Percentiles rank a stretch among this genome's conserved stretches.
Conservation (phyloP, 305 asterid genomes). For the Ajuga reptans region DNA sequence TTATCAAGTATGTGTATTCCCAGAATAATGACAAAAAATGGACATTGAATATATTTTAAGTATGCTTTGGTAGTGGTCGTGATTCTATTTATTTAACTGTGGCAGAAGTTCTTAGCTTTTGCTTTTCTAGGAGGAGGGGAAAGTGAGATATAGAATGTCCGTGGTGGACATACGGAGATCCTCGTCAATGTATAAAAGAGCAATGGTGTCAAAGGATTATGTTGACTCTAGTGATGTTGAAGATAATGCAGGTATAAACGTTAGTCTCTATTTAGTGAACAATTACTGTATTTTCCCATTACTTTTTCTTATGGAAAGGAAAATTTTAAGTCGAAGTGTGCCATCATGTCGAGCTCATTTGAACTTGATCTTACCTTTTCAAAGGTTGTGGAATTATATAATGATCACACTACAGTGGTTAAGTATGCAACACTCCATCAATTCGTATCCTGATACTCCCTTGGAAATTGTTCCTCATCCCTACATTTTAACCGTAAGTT, state of each 20-base stretch:
- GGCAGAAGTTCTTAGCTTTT: constrained; percentile 17
- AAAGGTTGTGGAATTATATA: neutral
- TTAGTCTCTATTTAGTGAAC: neutral
- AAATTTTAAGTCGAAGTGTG: neutral
- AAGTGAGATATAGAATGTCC: constrained; percentile 34
- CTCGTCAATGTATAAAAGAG: constrained; percentile 48
- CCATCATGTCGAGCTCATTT: neutral
- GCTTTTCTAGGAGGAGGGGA: constrained; percentile 8
- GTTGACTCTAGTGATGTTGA: constrained; percentile 37
- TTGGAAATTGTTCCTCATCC: neutral
- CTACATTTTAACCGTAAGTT: neutral
- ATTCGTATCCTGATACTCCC: neutral
- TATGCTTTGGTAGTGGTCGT: neutral
- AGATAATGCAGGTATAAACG: constrained; percentile 35
- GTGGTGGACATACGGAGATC: constrained; percentile 38
- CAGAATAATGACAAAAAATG: neutral
- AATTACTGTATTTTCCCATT: neutral
- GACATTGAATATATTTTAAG: neutral
- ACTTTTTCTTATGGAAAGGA: neutral
- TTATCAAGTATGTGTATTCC: no score
- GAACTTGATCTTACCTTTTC: neutral
- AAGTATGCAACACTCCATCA: neutral
- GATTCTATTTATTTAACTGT: constrained; percentile 3
- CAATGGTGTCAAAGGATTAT: constrained; percentile 43
- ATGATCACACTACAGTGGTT: neutral